A percentile compares a stretch with the other conserved stretches of the same genome.
phyloP scores from a whole-genome alignment of 2,329 filamentous ascomycete species.

The Monosporascus sp. region DNA sequence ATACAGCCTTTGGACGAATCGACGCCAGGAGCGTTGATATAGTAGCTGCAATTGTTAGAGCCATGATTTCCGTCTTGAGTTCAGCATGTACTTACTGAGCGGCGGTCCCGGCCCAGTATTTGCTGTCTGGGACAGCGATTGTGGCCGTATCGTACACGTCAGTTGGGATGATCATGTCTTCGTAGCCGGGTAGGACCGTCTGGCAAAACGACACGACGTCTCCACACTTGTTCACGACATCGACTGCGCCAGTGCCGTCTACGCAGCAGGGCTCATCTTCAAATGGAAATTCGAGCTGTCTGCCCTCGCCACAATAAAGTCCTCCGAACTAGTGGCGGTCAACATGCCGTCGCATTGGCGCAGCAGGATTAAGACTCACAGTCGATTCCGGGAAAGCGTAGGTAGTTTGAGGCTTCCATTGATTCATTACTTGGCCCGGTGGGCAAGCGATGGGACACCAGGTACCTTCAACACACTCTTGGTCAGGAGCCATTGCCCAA shows the following conservation, averaged over 20 bases:
- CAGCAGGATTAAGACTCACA: constrained; percentile 41
- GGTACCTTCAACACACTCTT: constrained; percentile 58
- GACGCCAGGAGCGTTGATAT: constrained; percentile 71
- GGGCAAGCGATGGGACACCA: constrained; percentile 78
- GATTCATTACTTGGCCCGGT: constrained; percentile 68
- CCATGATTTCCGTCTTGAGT: not conserved
- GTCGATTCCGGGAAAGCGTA: constrained; percentile 68
- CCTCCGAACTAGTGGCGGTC: constrained; percentile 59
- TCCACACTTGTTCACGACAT: constrained; percentile 61
- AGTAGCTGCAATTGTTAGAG: constrained; percentile 48
- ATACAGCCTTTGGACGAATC: constrained; percentile 56
- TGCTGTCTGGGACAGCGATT: constrained; percentile 64
- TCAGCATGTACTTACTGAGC: constrained; percentile 58
- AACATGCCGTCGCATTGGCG: constrained; percentile 2
- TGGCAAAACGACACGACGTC: constrained; percentile 67
- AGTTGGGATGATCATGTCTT: constrained; percentile 80
- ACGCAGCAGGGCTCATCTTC: constrained; percentile 63
- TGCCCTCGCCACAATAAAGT: constrained; percentile 63
- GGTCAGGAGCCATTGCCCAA: constrained; percentile 76
- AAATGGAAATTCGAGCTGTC: constrained; percentile 65
- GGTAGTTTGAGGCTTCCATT: constrained; percentile 68
- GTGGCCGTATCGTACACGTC: constrained; percentile 50
- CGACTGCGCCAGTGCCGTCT: constrained; percentile 59
- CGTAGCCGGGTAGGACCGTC: constrained; percentile 72
- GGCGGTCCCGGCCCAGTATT: constrained; percentile 68